phyloP scores from a whole-genome alignment of 176 grass and related monocot species.

The Oryza officinalis region DNA sequence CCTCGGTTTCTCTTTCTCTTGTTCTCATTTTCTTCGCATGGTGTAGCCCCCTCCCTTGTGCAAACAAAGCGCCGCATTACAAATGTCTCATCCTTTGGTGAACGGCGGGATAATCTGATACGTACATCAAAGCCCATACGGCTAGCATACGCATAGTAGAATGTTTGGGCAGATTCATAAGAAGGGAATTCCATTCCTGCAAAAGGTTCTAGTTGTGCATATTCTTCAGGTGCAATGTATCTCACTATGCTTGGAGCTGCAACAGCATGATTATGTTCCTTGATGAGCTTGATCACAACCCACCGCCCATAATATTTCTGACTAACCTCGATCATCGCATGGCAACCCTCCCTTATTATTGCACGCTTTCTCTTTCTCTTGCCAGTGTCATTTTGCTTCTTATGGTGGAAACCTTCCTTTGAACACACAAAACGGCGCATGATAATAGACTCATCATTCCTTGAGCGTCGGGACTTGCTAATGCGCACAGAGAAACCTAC shows the following conservation, averaged over 20 bases:
- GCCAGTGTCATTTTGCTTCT: slow-evolving; percentile 58
- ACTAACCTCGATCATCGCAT: slow-evolving; percentile 72
- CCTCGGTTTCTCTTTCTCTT: slow-evolving; percentile 58
- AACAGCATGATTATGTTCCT: slow-evolving; percentile 71
- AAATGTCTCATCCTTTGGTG: slow-evolving; percentile 58
- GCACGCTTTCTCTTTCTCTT: slow-evolving; percentile 73
- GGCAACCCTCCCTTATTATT: slow-evolving; percentile 66
- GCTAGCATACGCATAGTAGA: slow-evolving; percentile 76
- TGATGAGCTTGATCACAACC: slow-evolving; percentile 72
- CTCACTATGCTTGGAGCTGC: slow-evolving; percentile 61
- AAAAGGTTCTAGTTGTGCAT: slow-evolving; percentile 54
- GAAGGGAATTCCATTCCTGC: slow-evolving; percentile 64
- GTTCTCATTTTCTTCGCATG: slow-evolving; percentile 60
- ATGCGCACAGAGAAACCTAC: slow-evolving; percentile 67
- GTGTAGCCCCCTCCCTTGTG: slow-evolving; percentile 62
- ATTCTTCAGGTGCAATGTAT: slow-evolving; percentile 62
- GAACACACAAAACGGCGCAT: slow-evolving; percentile 74
- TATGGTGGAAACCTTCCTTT: slow-evolving; percentile 71
- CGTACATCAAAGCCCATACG: slow-evolving; percentile 66
- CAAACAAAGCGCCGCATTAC: slow-evolving; percentile 75
- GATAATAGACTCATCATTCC: slow-evolving; percentile 70
- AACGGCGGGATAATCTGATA: slow-evolving; percentile 65
- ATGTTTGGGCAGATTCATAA: slow-evolving; percentile 67
- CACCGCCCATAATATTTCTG: slow-evolving; percentile 75
- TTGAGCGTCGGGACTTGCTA: slow-evolving; percentile 72